Evolutionary conservation across 108 stramenopile species (phyloP).

Genomic region (Skeletonema tropicum): DNA sequence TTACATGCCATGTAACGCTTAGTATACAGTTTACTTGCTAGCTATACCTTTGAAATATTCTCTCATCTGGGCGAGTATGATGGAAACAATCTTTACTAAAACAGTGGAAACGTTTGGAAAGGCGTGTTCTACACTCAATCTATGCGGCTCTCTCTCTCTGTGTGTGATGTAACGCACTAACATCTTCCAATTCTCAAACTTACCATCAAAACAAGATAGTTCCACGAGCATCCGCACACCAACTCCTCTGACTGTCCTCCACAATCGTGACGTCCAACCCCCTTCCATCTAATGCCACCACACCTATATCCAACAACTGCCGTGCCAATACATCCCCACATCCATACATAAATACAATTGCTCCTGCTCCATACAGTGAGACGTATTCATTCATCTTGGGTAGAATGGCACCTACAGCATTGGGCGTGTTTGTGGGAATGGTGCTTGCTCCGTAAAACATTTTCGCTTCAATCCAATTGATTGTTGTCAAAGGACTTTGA

Average conservation of each 20-base stretch:
- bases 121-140: too few relatives aligned
- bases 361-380: conserved; percentile 59
- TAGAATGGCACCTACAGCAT: conserved; percentile 69
- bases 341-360: conserved; percentile 73
- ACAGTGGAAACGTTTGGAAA: too few relatives aligned
- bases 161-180: too few relatives aligned
- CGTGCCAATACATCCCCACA: conserved; percentile 62
- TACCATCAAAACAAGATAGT: conserved; percentile 60
- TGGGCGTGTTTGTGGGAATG: conserved; percentile 54
- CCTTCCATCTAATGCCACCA: conserved; percentile 63
- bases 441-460: conserved; percentile 85
- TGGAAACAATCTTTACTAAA: too few relatives aligned
- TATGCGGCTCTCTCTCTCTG: too few relatives aligned
- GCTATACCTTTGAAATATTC: too few relatives aligned
- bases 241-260: conserved; percentile 58
- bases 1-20: too few relatives aligned
- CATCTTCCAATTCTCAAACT: neutral
- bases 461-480: conserved; percentile 82
- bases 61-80: too few relatives aligned
- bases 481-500: conserved; percentile 6
- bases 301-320: conserved; percentile 55
- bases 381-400: conserved; percentile 56
- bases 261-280: conserved; percentile 48
- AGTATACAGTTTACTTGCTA: too few relatives aligned
- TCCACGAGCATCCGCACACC: conserved; percentile 67